Evolutionary conservation across 768 basidiomycete species (phyloP).

Genomic region (Clathrus columnatus): DNA sequence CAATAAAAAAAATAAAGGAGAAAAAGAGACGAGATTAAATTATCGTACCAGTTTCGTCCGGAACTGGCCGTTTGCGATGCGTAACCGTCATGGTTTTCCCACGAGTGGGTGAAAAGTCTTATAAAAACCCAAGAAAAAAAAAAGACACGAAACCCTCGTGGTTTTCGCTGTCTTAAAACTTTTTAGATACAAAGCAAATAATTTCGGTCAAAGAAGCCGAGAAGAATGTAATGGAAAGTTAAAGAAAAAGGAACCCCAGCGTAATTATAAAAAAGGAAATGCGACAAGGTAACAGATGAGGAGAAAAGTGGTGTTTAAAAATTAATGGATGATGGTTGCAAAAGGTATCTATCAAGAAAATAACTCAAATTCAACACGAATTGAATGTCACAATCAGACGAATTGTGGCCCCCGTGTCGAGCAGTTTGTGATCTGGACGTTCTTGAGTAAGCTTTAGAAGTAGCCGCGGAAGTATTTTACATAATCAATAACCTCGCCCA

Average conservation of each 20-base stretch:
- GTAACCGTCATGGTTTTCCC: conserved; percentile 12
- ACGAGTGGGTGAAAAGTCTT: no score
- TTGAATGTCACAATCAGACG: background rate
- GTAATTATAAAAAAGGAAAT: background rate
- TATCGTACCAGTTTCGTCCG: conserved; percentile 10
- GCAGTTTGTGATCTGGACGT: background rate
- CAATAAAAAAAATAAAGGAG: background rate
- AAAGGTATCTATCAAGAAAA: background rate
- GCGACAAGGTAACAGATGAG: background rate
- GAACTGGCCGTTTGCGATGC: conserved; percentile 12
- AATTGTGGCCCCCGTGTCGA: background rate
- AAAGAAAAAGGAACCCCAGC: background rate
- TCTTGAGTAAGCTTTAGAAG: background rate
- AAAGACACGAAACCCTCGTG: background rate
- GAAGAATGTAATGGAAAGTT: background rate
- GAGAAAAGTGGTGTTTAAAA: no score
- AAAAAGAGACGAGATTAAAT: background rate
- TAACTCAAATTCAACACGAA: background rate
- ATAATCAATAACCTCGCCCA: background rate
- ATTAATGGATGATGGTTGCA: background rate
- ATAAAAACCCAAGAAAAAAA: background rate
- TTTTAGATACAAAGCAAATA: background rate
- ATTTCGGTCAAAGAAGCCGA: background rate
- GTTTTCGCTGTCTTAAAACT: conserved; percentile 2
- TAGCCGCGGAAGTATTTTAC: background rate